A percentile compares a stretch with the other conserved stretches of the same genome.
These are phyloP conservation scores for Daldinia sp. DNA, from an alignment of 2,329 filamentous ascomycete species.

Conservation along the genomic window DNA sequence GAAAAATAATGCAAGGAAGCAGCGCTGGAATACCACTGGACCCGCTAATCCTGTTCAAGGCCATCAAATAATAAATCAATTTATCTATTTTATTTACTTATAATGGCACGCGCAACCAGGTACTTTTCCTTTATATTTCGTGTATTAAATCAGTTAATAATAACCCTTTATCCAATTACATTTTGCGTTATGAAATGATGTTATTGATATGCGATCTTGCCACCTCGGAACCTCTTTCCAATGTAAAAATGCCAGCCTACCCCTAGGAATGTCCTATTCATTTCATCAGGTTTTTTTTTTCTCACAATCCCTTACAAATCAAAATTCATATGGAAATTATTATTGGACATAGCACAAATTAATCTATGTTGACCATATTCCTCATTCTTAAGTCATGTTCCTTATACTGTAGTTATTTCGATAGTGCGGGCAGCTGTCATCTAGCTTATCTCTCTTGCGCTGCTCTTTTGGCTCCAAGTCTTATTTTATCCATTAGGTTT, in stretches of 20 bases:
- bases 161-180: neutral
- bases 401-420: too few species aligned
- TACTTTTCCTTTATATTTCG: neutral
- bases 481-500: too few species aligned
- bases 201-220: neutral
- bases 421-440: too few species aligned
- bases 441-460: too few species aligned
- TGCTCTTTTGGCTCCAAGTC: too few species aligned
- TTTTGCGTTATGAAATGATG: neutral
- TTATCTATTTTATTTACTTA: neutral
- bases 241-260: neutral
- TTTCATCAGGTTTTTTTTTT: neutral
- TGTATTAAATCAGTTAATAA: neutral
- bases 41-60: neutral
- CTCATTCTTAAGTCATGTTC: too few species aligned
- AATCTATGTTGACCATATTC: too few species aligned
- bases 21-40: neutral
- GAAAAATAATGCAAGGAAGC: conserved; percentile 22
- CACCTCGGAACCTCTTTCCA: neutral
- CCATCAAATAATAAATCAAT: neutral
- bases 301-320: neutral
- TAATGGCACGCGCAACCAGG: neutral
- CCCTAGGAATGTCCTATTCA: neutral
- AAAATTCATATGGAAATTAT: neutral
- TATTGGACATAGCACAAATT: neutral